phyloP scores from a whole-genome alignment of 352 stramenopile species.

The Phytophthora pini region DNA sequence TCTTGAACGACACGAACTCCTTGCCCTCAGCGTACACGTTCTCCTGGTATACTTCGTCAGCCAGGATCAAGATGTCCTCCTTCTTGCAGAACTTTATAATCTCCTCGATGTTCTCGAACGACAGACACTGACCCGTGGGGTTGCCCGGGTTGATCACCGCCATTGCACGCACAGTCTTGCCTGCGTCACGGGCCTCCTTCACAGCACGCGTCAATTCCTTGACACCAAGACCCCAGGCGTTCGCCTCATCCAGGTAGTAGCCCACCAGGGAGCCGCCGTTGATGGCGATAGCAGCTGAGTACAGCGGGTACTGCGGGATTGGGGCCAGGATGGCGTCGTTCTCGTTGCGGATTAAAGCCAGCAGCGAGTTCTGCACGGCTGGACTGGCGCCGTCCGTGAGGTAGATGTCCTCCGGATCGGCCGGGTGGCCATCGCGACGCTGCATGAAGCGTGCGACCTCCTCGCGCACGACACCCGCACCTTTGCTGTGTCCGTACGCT shows the following conservation, averaged over 20 bases:
- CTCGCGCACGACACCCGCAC: slow-evolving; percentile 84
- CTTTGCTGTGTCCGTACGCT: slow-evolving; percentile 94
- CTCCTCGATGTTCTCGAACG: slow-evolving; percentile 91
- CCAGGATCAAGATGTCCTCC: slow-evolving; percentile 96
- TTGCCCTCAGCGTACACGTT: slow-evolving; percentile 97
- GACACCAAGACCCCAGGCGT: slow-evolving; percentile 90
- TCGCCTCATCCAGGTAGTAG: slow-evolving; percentile 98
- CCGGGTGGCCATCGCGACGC: slow-evolving; percentile 88
- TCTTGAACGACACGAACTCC: slow-evolving; percentile 96
- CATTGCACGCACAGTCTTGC: slow-evolving; percentile 94
- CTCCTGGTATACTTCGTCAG: slow-evolving; percentile 99
- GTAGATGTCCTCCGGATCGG: slow-evolving; percentile 96
- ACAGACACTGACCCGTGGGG: slow-evolving; percentile 94
- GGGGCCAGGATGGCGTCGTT: slow-evolving; percentile 94
- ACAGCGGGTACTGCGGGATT: slow-evolving; percentile 99
- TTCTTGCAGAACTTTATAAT: slow-evolving; percentile 96
- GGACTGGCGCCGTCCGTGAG: slow-evolving; percentile 97
- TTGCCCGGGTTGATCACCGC: slow-evolving; percentile 99
- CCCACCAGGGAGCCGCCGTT: slow-evolving; percentile 93
- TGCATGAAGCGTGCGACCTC: slow-evolving; percentile 92
- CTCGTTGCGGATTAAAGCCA: slow-evolving; percentile 89
- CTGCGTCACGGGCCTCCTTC: slow-evolving; percentile 83
- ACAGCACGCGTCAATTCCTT: slow-evolving; percentile 93
- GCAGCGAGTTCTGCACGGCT: slow-evolving; percentile 94
- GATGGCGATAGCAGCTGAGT: slow-evolving; percentile 97